Conservation (phyloP, 805 yeast species). For the Starmerella tilneyi region DNA sequence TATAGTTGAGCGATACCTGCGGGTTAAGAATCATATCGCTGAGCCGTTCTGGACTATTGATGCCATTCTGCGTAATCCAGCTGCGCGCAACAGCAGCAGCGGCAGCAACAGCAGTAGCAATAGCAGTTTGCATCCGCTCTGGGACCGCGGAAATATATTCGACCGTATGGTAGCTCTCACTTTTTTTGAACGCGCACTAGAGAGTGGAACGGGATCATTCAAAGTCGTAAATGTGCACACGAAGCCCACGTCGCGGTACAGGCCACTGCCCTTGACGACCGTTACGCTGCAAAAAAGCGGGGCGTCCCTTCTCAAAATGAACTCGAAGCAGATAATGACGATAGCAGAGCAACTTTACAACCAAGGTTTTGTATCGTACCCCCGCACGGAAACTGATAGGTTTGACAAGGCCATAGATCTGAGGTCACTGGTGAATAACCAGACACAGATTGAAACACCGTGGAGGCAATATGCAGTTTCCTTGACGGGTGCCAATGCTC, state of each 20-base stretch:
- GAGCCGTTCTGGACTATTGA: conserved; percentile 75
- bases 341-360: conserved; percentile 78
- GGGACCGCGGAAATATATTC: conserved; percentile 65
- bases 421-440: conserved; percentile 48
- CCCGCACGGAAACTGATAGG: conserved; percentile 92
- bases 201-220: conserved; percentile 38
- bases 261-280: conserved; percentile 88
- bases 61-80: conserved; percentile 37
- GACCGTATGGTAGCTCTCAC: conserved; percentile 57
- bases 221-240: conserved; percentile 42
- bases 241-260: conserved; percentile 61
- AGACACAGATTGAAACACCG: conserved; percentile 29
- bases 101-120: too few species aligned
- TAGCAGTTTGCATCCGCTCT: conserved; percentile 37
- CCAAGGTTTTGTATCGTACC: conserved; percentile 80
- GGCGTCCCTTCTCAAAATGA: conserved; percentile 57
- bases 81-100: not conserved
- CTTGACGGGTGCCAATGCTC: conserved; percentile 34
- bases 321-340: conserved; percentile 68
- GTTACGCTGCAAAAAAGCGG: conserved; percentile 87
- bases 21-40: conserved; percentile 59
- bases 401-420: conserved; percentile 74
- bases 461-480: conserved; percentile 68
- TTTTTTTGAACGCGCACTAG: conserved; percentile 59
- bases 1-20: conserved; percentile 79